phyloP scores from a whole-genome alignment of 352 stramenopile species.

The Phytophthora pistaciae region DNA sequence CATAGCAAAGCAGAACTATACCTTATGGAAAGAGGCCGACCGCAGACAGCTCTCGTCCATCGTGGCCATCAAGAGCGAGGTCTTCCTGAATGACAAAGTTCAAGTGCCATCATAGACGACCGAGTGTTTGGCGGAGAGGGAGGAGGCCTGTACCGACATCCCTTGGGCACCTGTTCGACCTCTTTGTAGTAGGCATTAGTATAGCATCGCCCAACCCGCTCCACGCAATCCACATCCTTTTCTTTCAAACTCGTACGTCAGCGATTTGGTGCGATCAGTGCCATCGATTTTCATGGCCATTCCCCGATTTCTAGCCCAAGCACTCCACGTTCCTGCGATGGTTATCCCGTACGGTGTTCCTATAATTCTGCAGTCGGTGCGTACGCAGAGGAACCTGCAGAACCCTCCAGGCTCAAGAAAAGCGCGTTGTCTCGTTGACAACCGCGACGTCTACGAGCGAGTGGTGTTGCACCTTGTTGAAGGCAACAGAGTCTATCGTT shows the following conservation, averaged over 20 bases:
- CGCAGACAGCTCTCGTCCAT: slow-evolving; percentile 84
- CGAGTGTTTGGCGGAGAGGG: slow-evolving; percentile 25
- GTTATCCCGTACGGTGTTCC: slow-evolving; percentile 20
- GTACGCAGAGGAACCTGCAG: slow-evolving; percentile 21
- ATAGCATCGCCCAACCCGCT: slow-evolving; percentile 31
- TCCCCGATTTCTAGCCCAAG: not conserved
- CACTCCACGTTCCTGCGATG: not conserved
- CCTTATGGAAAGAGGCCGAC: slow-evolving; percentile 86
- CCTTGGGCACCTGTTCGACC: slow-evolving; percentile 26
- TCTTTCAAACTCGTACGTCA: slow-evolving; percentile 13
- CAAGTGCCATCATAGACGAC: slow-evolving; percentile 55
- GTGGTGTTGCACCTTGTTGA: slow-evolving; percentile 14
- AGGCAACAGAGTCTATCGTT: slow-evolving; percentile 20
- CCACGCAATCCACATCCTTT: slow-evolving; percentile 38
- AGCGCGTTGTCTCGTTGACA: slow-evolving; percentile 21
- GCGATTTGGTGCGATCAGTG: not conserved
- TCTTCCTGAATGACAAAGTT: slow-evolving; percentile 79
- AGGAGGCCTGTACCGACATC: slow-evolving; percentile 18
- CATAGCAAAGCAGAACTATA: slow-evolving; percentile 88
- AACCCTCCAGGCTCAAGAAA: slow-evolving; percentile 28
- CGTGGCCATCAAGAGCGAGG: slow-evolving; percentile 79
- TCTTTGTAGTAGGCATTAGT: slow-evolving; percentile 45
- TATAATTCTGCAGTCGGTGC: slow-evolving; percentile 28
- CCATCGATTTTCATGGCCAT: not conserved
- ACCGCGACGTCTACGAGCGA: slow-evolving; percentile 19